Evolutionary conservation across 2,329 filamentous ascomycete genomes (phyloP), one percentile per base, ranked within the genome.

Genomic region (Bipolaris zeicola): DNA sequence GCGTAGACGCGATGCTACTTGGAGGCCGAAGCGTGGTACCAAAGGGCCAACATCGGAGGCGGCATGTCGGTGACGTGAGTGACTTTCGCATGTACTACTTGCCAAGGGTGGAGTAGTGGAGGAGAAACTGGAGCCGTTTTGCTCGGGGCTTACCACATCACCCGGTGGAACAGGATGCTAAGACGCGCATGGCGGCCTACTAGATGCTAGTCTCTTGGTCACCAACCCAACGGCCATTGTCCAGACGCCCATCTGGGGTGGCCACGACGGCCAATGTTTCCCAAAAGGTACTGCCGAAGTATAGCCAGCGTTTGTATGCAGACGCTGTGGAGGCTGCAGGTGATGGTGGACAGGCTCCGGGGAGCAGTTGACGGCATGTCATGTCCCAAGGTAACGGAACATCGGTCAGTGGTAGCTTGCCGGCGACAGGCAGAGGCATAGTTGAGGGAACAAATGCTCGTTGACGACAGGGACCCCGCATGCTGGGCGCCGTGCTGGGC

Each of bases 381-480:
- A 14, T 22, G 22, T 22, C 20, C 22, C 38, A 24, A n/a, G 38
- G 20, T 22, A n/a, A 14, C 28, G 10, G 28, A 31, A 10, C 28
- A 31, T 31, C 28, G 28, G 28, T 13, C 10, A 31, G 10, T 31
- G 28, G 28, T 13, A 31, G 7, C 28, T 31, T 31, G 28, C 28
- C 10, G 28, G 10, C 2, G 28, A 8, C 28, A 45, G 50, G 14
- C 34, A 20, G 57, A 55, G 52, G 50, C 52, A 57, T 50, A 59
- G 56, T 46, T 54, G 46, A 31, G 28, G 45, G 63, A 55, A 58
- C 57, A 51, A 54, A 66, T 55, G 58, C 52, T 58, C 61, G 39
- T 56, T 59, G 69, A 61, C 60, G 50, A 65, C 62, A 53, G 58
- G 52, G 44, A 69, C 70, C 39, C 42, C 42, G 71, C 67, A 69